Conservation (phyloP, 148 eudicot genomes). For the Silene conica region DNA sequence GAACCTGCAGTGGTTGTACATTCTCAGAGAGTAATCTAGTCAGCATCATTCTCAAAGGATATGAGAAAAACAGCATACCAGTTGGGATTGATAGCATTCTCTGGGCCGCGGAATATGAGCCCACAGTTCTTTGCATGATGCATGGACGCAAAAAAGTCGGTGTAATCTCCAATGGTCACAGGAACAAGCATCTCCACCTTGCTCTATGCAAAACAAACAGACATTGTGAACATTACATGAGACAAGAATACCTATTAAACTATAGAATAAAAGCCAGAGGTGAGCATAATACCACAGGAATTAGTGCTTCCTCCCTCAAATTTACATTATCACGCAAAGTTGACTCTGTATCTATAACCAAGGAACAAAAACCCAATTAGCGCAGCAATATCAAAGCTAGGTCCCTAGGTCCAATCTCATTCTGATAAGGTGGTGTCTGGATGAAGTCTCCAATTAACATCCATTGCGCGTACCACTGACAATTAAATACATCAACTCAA, state of each 20-base stretch:
- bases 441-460: neutral
- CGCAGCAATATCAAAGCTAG: neutral
- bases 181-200: conserved; percentile 88
- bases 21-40: conserved; percentile 11
- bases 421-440: neutral
- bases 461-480: neutral
- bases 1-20: conserved; percentile 49
- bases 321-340: conserved; percentile 62
- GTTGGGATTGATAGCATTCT: conserved; percentile 63
- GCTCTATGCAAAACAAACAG: conserved; percentile 33
- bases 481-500: neutral
- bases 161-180: conserved; percentile 75
- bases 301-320: conserved; percentile 64
- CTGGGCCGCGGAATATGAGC: conserved; percentile 74
- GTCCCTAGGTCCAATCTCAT: neutral
- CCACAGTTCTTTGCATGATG: conserved; percentile 92
- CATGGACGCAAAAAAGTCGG: conserved; percentile 88
- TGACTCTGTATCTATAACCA: conserved; percentile 61
- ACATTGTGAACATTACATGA: conserved; percentile 1
- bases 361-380: conserved; percentile 9
- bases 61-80: conserved; percentile 40
- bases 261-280: neutral
- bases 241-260: neutral
- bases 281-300: conserved; percentile 47
- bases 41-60: neutral